Conservation (phyloP, 139 green algal species). For the Eudorina sp. region DNA sequence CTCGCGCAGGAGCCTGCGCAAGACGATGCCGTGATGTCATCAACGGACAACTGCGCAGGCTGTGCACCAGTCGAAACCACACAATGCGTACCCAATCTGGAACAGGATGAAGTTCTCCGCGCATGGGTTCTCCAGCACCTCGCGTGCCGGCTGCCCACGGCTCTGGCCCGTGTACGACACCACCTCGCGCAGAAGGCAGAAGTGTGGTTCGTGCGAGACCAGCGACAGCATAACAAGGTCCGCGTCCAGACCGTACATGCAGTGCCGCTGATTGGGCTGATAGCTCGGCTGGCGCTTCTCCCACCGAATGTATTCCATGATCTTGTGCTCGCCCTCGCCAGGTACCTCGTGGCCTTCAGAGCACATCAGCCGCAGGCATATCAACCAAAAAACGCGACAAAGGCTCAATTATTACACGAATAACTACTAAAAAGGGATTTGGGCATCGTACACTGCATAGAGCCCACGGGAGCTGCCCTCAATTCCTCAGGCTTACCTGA, state of each 20-base stretch:
- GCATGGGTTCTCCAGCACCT: constrained; percentile 90
- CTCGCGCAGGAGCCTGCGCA: constrained; percentile 85
- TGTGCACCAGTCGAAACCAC: neutral
- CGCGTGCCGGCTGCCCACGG: constrained; percentile 85
- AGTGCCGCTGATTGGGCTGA: constrained; percentile 86
- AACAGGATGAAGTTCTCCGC: constrained; percentile 95
- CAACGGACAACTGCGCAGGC: neutral
- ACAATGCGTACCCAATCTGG: constrained; percentile 81
- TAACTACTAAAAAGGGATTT: too few species aligned
- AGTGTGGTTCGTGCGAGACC: constrained; percentile 97
- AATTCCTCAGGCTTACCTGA: constrained; percentile 80
- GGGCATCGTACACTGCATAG: too few species aligned
- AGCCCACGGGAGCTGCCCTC: too few species aligned
- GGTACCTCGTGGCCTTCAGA: constrained; percentile 89
- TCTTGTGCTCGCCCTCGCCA: constrained; percentile 98
- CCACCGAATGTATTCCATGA: constrained; percentile 97
- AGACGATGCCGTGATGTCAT: neutral
- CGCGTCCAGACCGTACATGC: constrained; percentile 96
- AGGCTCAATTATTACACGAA: too few species aligned
- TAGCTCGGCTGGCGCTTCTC: constrained; percentile 71
- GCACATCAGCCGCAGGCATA: too few species aligned
- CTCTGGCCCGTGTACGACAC: constrained; percentile 76
- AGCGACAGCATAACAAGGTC: constrained; percentile 97
- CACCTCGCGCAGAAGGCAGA: constrained; percentile 94
- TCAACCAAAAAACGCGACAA: too few species aligned